These are phyloP conservation scores for Globisporangium perplexum DNA, from an alignment of 352 stramenopile species.

Conservation along the genomic window DNA sequence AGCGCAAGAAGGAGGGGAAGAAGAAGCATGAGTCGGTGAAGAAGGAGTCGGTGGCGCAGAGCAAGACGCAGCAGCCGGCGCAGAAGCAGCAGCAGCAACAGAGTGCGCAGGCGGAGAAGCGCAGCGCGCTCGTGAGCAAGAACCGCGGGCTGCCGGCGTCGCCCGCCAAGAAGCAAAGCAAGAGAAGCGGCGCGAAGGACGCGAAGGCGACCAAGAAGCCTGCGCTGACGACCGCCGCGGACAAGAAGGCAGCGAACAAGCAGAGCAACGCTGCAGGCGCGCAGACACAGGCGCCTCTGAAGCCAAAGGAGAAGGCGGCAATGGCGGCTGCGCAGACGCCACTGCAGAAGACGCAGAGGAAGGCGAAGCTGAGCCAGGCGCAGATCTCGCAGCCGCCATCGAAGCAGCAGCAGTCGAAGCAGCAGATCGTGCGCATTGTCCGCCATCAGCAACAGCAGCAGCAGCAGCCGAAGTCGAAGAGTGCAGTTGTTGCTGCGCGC, in stretches of 20 bases:
- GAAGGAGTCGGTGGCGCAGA: constrained; percentile 15
- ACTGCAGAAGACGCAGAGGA: constrained; percentile 15
- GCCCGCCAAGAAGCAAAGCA: constrained; percentile 4
- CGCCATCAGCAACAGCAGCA: constrained; percentile 7
- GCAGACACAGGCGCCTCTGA: background rate
- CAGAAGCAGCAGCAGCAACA: constrained; percentile 16
- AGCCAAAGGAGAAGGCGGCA: background rate
- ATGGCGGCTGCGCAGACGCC: background rate
- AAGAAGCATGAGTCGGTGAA: constrained; percentile 14
- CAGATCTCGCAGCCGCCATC: constrained; percentile 14
- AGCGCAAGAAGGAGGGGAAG: constrained; percentile 49
- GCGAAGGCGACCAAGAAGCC: constrained; percentile 21
- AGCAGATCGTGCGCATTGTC: constrained; percentile 1
- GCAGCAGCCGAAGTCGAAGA: background rate
- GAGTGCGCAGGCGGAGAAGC: constrained; percentile 22
- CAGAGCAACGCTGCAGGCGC: background rate
- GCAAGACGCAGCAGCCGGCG: constrained; percentile 13
- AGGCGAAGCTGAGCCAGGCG: background rate
- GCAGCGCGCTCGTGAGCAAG: constrained; percentile 39
- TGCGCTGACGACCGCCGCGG: constrained; percentile 2
- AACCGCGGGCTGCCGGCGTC: constrained; percentile 26
- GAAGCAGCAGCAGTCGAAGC: constrained; percentile 9
- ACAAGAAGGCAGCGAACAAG: background rate
- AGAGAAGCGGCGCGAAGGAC: background rate
- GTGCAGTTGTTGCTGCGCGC: background rate